A percentile compares a stretch with the other conserved stretches of the same genome.
Conservation (phyloP, 352 stramenopile species). For the Phytophthora niederhauseri region DNA sequence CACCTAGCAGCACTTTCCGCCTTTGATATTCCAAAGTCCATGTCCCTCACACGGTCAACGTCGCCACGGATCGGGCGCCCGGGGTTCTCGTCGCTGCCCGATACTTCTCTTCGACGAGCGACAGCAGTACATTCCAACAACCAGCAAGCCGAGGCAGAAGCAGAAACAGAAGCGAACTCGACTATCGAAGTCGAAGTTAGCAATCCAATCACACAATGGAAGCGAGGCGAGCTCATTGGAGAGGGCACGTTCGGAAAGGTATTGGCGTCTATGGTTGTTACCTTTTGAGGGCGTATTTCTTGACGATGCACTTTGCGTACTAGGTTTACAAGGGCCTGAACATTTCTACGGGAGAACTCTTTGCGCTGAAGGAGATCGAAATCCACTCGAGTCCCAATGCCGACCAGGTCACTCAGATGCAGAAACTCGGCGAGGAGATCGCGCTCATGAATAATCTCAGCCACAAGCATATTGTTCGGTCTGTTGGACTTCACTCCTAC, state of each 20-base stretch:
- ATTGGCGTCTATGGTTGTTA: neutral
- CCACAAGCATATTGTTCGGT: conserved; percentile 97
- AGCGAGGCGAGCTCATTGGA: conserved; percentile 94
- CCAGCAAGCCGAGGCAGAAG: conserved; percentile 15
- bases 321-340: conserved; percentile 96
- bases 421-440: conserved; percentile 91
- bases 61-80: conserved; percentile 51
- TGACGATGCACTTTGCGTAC: too few species aligned
- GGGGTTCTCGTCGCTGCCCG: conserved; percentile 33
- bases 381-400: conserved; percentile 61
- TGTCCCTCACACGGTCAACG: conserved; percentile 58
- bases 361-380: conserved; percentile 91
- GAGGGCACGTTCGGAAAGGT: conserved; percentile 94
- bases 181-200: conserved; percentile 13
- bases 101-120: conserved; percentile 22
- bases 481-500: neutral
- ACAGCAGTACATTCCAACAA: conserved; percentile 18
- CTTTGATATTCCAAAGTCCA: conserved; percentile 30
- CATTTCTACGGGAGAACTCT: conserved; percentile 89
- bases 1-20: conserved; percentile 22
- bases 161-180: conserved; percentile 1
- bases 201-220: conserved; percentile 87
- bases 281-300: too few species aligned
- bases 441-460: conserved; percentile 94
- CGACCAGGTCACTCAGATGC: conserved; percentile 66